Evolutionary conservation across 2,329 filamentous ascomycete genomes (phyloP), one percentile per base, ranked within the genome.

Genomic region (Ceratocystis variospora): DNA sequence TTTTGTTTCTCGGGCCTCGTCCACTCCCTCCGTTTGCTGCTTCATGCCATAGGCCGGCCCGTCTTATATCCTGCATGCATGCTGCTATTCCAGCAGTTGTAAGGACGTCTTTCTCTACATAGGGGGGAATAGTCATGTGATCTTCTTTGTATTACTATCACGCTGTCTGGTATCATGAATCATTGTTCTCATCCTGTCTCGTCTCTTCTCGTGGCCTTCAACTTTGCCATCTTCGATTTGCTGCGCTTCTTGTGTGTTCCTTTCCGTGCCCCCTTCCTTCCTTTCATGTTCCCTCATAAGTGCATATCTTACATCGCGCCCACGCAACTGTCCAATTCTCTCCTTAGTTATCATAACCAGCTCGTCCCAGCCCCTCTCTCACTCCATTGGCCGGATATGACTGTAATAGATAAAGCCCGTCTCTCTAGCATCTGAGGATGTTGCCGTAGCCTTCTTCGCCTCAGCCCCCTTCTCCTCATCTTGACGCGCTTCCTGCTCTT

Each of bases 381-480:
- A 63, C n/a, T 63, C 61, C 61, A 63, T 63, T 48, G 61, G 61
- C 31, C 61, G 61, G 28, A 63, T 63, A n/a, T 28, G 44, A 22
- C 19, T 22, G 61, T 63, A 63, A 28, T 22, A 63, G 33, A 63
- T 31, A 48, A 63, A 63, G 61, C 31, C 61, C 7, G 22, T 48
- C 61, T 48, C 61, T 22, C 19, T 45, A 63, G 19, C n/a, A 46
- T 22, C 19, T n/a, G 41, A n/a, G 10, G 53, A 8, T 25, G 45
- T 22, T 28, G 28, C 19, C 8, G 41, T 28, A 8, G 12, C 15
- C 19, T 48, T n/a, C 31, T 65, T 28, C 12, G 33, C 44, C 37
- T 65, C 64, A 10, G 46, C 15, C 17, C 33, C 12, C 10, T 12
- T 61, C 7, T 61, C 22, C 28, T n/a, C 44, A 10, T 59, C 10